Conservation (phyloP, 306 rosid species). For the Lagenaria siceraria region DNA sequence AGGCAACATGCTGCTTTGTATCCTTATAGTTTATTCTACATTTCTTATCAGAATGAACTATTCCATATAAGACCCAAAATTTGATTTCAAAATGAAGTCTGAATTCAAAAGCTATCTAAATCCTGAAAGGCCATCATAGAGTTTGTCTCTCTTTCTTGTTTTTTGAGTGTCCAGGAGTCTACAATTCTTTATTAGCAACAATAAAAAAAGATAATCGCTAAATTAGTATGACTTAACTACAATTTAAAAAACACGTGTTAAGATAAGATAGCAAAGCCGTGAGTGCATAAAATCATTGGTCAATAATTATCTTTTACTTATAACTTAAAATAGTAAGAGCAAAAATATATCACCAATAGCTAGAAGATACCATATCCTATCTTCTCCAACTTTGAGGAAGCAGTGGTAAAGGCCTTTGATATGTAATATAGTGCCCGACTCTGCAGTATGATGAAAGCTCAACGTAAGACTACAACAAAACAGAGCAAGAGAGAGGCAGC, state of each 20-base stretch:
- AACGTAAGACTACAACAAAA: neutral
- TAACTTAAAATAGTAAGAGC: neutral
- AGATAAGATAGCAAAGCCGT: neutral
- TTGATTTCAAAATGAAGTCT: neutral
- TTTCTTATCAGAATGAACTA: neutral
- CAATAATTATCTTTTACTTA: neutral
- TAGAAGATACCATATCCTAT: conserved; percentile 55
- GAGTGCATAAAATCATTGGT: neutral
- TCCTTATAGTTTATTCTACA: neutral
- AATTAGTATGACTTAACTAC: neutral
- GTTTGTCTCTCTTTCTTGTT: neutral
- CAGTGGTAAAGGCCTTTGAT: conserved; percentile 76
- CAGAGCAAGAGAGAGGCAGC: neutral
- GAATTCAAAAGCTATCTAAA: neutral
- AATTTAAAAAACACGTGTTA: neutral
- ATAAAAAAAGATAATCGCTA: too few species aligned
- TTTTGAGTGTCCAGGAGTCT: neutral
- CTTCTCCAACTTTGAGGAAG: conserved; percentile 91
- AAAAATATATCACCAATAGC: neutral
- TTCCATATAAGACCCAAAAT: neutral
- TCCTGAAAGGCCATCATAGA: neutral
- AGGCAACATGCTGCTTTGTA: neutral
- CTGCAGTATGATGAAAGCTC: conserved; percentile 28
- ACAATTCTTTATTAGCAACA: neutral
- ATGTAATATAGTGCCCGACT: conserved; percentile 74